Evolutionary conservation across 2,329 filamentous ascomycete species (phyloP), one percentile per base, ranked within the genome.

Genomic region (Calonectria naviculata): DNA sequence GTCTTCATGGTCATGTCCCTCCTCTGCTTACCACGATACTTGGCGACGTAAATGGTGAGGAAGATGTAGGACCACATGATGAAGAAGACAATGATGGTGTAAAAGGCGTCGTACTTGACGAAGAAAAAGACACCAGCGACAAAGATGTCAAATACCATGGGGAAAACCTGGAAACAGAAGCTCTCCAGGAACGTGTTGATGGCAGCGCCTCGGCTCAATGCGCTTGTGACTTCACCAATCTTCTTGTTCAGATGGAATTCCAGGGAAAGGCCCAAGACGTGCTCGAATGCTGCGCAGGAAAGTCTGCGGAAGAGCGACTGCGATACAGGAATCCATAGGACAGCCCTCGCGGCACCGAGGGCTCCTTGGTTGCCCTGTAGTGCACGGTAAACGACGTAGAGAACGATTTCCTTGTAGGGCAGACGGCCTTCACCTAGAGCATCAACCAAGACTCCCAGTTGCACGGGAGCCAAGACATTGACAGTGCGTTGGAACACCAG

Each of bases 191-290:
- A 88, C 0, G 83, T 87, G 73, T 87, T 88, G 36, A 88, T 82
- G 1, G 86, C 83, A 7, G 82, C 83, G 4, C 87, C 87, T 60
- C 86, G 85, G 67, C 81, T 86, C 0, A 89, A 78, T 1, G 87
- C 87, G 56, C 84, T 88, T 4, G 86, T 85, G 10, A 89, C 85
- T 75, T 88, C 87, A 3, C 86, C 87, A n/a, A 86, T 84, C 47
- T 85, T 83, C 72, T 88, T 88, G 75, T 84, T 85, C 1, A 88
- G 78, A 65, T 89, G 87, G 52, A 89, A 89, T 13, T 88, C 86
- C 12, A 88, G 79, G 0, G 85, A 87, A 1, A 88, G 80, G 0
- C 81, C 81, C 4, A 87, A 75, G 0, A 88, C 85, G 58, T 88
- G 86, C 66, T 87, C 84, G 31, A 88, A 88, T 1, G 86, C 85